Percentiles rank a stretch among this genome's conserved stretches.
phyloP scores from a whole-genome alignment of 2,329 filamentous ascomycete genomes.

The Hymenotorrendiella dingleyae region DNA sequence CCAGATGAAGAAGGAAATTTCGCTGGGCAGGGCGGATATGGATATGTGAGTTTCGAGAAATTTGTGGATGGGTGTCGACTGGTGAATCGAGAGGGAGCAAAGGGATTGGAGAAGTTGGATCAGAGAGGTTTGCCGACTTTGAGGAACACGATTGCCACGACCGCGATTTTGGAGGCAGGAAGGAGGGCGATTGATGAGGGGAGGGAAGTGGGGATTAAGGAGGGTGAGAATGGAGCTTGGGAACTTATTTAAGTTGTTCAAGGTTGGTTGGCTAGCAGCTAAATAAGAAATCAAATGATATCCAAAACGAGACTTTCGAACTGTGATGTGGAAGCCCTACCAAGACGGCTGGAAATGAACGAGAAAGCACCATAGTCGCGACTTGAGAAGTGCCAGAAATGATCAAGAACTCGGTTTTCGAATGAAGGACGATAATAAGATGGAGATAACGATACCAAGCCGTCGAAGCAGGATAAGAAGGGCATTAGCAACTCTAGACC shows the following conservation, averaged over 20 bases:
- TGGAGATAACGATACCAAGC: no score
- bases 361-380: no score
- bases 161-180: conserved; percentile 85
- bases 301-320: no score
- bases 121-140: conserved; percentile 76
- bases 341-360: no score
- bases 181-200: conserved; percentile 78
- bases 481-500: no score
- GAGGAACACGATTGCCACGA: conserved; percentile 84
- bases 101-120: conserved; percentile 72
- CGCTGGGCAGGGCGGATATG: conserved; percentile 83
- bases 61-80: conserved; percentile 82
- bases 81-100: conserved; percentile 67
- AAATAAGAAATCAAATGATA: no score
- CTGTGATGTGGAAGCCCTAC: no score
- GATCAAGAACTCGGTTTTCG: no score
- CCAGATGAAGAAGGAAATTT: conserved; percentile 95
- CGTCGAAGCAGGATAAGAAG: no score
- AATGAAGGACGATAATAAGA: no score
- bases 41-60: conserved; percentile 92
- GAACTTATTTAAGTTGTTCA: conserved; percentile 46
- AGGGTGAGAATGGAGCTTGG: conserved; percentile 62
- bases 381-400: no score
- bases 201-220: conserved; percentile 67
- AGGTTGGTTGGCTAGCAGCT: no score